phyloP scores from a whole-genome alignment of 768 basidiomycete genomes.

The Phaeotremella fagi region DNA sequence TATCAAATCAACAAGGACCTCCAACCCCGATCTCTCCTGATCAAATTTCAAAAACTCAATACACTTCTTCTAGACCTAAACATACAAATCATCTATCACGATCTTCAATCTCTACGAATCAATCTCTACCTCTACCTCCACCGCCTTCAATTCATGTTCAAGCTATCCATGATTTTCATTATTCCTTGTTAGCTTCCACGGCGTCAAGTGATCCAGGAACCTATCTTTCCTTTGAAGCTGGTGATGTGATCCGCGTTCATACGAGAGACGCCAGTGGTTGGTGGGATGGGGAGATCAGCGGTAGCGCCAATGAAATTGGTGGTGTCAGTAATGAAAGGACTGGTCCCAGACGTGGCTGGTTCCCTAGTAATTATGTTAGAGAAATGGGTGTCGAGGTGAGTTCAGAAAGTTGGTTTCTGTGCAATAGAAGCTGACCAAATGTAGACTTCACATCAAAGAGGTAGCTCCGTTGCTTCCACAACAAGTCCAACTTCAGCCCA shows the following conservation, averaged over 20 bases:
- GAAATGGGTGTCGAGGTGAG: slow-evolving; percentile 29
- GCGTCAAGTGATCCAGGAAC: slow-evolving; percentile 63
- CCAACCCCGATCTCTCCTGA: not conserved
- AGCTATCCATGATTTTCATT: slow-evolving; percentile 82
- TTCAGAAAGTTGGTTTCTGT: not conserved
- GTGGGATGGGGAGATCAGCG: slow-evolving; percentile 97
- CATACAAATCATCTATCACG: not conserved
- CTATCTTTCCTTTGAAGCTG: slow-evolving; percentile 81
- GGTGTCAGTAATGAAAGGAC: slow-evolving; percentile 7
- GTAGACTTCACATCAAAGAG: slow-evolving; percentile 1
- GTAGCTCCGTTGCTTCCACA: slow-evolving; percentile 1
- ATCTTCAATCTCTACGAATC: not conserved
- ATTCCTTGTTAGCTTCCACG: slow-evolving; percentile 27
- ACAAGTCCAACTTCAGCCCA: slow-evolving; percentile 13
- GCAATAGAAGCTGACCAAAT: not conserved
- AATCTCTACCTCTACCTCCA: not conserved
- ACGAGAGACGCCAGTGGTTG: slow-evolving; percentile 84
- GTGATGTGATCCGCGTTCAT: slow-evolving; percentile 85
- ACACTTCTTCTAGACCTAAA: not conserved
- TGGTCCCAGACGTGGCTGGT: slow-evolving; percentile 73
- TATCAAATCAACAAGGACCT: not conserved
- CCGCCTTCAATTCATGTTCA: slow-evolving; percentile 29
- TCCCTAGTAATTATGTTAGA: slow-evolving; percentile 85
- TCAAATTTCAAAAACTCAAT: not conserved
- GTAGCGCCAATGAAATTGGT: slow-evolving; percentile 25